A percentile compares a stretch with the other conserved stretches of the same genome.
These are phyloP conservation scores for Rhamnella rubrinervis DNA, from an alignment of 331 rosid genomes.

Conservation along the genomic window DNA sequence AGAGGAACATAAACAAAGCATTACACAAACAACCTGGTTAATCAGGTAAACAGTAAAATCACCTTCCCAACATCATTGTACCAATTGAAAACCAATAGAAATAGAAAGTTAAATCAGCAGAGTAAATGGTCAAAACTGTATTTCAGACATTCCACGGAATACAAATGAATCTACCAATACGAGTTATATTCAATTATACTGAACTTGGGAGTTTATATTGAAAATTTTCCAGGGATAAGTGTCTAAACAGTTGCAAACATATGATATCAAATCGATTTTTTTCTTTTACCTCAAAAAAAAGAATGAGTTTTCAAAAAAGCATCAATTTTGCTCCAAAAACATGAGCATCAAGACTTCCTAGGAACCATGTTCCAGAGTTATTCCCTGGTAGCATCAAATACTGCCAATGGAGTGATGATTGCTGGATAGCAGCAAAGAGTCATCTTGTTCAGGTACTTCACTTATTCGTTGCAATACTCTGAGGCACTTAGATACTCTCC, in stretches of 20 bases:
- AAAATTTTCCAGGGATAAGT: background rate
- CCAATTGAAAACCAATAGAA: too few species aligned
- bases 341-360: background rate
- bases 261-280: too few species aligned
- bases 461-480: conserved; percentile 68
- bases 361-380: conserved; percentile 25
- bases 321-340: conserved; percentile 3
- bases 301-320: too few species aligned
- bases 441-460: conserved; percentile 17
- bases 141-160: too few species aligned
- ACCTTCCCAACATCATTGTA: too few species aligned
- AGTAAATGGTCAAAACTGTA: too few species aligned
- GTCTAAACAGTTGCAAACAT: background rate
- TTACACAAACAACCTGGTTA: too few species aligned
- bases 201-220: background rate
- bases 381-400: conserved; percentile 23
- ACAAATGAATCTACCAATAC: background rate
- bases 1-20: too few species aligned
- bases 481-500: conserved; percentile 93
- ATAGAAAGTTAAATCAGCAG: too few species aligned
- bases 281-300: too few species aligned
- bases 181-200: background rate
- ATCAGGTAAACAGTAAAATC: too few species aligned
- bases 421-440: conserved; percentile 15
- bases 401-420: conserved; percentile 19